Percentiles rank a stretch among this genome's conserved stretches.
Evolutionary conservation across 2,329 filamentous ascomycete genomes (phyloP).

Genomic region (Curvularia sp.): DNA sequence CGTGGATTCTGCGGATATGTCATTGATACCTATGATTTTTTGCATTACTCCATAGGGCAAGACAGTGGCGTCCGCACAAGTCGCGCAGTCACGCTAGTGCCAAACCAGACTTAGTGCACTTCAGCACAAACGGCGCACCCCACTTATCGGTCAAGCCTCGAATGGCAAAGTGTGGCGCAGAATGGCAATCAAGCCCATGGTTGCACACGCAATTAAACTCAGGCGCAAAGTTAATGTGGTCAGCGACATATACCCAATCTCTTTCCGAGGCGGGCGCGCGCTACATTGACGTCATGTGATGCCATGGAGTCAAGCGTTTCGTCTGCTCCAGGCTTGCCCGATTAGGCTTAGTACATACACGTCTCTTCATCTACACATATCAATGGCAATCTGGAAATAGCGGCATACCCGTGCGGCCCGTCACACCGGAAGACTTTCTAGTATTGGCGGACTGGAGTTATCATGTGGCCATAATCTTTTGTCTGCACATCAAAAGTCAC

Average conservation of each 20-base stretch:
- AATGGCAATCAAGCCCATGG: background rate
- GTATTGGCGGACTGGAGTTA: background rate
- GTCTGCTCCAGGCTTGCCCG: conserved; percentile 11
- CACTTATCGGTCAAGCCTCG: conserved; percentile 3
- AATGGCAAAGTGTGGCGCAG: conserved; percentile 5
- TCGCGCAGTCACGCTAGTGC: conserved; percentile 25
- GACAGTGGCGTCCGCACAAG: conserved; percentile 31
- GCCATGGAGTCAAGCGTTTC: conserved; percentile 22
- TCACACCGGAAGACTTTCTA: conserved; percentile 1
- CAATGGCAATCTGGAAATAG: conserved; percentile 14
- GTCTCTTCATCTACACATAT: conserved; percentile 7
- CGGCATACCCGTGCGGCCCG: conserved; percentile 1
- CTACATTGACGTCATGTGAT: conserved; percentile 6
- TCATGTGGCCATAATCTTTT: background rate
- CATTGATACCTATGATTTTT: conserved; percentile 20
- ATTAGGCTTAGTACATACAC: background rate
- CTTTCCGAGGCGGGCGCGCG: conserved; percentile 1
- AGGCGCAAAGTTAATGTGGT: background rate
- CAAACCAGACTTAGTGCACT: conserved; percentile 15
- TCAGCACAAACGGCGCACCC: conserved; percentile 30
- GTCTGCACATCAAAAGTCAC: background rate
- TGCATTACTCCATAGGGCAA: conserved; percentile 6
- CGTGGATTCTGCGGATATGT: conserved; percentile 15
- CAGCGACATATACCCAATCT: background rate
- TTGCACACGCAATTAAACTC: conserved; percentile 1